Conservation (phyloP, 306 rosid species). For the Ormosia semicastrata region DNA sequence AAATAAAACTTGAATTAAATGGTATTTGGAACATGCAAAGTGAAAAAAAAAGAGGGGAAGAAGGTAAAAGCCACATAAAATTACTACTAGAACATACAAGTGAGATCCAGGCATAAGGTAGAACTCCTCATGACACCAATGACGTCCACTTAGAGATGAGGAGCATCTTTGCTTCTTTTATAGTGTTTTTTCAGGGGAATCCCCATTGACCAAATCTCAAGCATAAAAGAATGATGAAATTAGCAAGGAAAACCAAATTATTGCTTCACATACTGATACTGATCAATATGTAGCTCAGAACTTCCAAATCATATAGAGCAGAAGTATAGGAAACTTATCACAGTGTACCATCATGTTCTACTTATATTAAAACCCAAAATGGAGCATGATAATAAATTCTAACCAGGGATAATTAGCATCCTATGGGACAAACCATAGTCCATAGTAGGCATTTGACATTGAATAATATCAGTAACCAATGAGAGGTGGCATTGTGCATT, state of each 20-base stretch:
- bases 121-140: not conserved
- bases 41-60: not conserved
- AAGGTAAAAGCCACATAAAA: not conserved
- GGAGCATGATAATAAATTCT: not conserved
- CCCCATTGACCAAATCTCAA: not conserved
- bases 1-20: not conserved
- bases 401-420: not conserved
- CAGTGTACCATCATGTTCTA: not conserved
- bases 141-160: not conserved
- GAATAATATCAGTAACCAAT: not conserved
- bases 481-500: not conserved
- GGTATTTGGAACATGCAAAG: not conserved
- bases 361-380: not conserved
- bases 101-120: not conserved
- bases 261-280: not conserved
- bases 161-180: not conserved
- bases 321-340: not conserved
- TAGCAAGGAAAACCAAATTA: not conserved
- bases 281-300: not conserved
- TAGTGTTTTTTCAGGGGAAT: not conserved
- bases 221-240: not conserved
- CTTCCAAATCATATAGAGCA: not conserved
- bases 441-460: not conserved
- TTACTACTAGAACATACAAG: not conserved
- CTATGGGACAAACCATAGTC: not conserved